These are phyloP conservation scores for Apiotrichum akiyoshidainum DNA, from an alignment of 1,284 basidiomycete species.

Conservation along the genomic window DNA sequence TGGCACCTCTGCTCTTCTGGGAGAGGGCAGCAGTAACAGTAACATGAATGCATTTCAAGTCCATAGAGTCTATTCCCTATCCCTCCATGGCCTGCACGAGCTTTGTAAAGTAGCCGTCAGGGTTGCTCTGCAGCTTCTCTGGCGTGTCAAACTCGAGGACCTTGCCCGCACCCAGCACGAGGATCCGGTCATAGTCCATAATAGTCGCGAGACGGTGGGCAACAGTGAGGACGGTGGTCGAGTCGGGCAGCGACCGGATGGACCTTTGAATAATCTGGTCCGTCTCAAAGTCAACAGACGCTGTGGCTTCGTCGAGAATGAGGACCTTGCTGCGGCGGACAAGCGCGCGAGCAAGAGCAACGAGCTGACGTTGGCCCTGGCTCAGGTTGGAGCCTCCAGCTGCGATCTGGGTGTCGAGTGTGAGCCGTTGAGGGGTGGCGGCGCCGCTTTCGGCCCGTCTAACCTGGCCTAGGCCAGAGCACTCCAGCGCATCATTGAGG, in stretches of 20 bases:
- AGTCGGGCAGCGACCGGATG: constrained; percentile 51
- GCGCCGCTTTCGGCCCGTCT: constrained; percentile 27
- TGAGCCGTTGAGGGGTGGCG: constrained; percentile 42
- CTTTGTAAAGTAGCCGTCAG: constrained; percentile 58
- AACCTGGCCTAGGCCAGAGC: constrained; percentile 50
- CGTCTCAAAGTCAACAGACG: constrained; percentile 52
- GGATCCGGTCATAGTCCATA: constrained; percentile 56
- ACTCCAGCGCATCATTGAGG: constrained; percentile 55
- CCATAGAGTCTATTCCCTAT: neutral
- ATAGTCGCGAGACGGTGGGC: constrained; percentile 55
- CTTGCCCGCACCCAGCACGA: constrained; percentile 56
- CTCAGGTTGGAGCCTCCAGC: constrained; percentile 62
- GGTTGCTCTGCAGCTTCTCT: constrained; percentile 57
- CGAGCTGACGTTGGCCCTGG: constrained; percentile 68
- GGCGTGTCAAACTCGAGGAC: constrained; percentile 61
- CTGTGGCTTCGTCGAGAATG: constrained; percentile 57
- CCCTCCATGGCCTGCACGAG: constrained; percentile 58
- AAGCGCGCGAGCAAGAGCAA: constrained; percentile 57
- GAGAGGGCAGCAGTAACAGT: neutral
- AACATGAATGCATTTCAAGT: neutral
- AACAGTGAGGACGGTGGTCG: constrained; percentile 51
- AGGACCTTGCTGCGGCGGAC: constrained; percentile 55
- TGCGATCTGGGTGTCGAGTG: constrained; percentile 48
- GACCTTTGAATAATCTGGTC: constrained; percentile 55
- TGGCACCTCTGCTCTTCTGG: neutral